These are phyloP conservation scores for Emergomyces pasteurianus DNA, from an alignment of 2,329 filamentous ascomycete species.

Conservation along the genomic window DNA sequence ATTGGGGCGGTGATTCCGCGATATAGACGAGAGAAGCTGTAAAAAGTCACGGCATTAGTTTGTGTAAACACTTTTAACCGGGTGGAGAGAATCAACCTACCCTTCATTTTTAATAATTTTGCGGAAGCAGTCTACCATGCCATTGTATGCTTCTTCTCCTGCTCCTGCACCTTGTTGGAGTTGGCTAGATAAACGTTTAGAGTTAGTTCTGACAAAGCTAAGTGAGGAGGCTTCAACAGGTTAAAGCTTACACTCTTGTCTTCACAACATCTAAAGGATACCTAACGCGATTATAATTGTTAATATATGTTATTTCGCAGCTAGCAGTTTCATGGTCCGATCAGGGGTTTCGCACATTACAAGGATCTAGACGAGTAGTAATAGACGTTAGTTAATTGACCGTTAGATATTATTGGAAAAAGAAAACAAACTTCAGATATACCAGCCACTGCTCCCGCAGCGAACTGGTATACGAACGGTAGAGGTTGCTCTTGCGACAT, in stretches of 20 bases:
- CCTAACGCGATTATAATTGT: slow-evolving; percentile 41
- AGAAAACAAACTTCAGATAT: slow-evolving; percentile 70
- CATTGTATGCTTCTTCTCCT: slow-evolving; percentile 79
- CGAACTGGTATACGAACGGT: slow-evolving; percentile 90
- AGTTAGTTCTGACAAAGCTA: not conserved
- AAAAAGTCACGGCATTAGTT: not conserved
- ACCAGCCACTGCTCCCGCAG: slow-evolving; percentile 89
- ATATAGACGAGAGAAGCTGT: slow-evolving; percentile 77
- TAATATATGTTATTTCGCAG: not conserved
- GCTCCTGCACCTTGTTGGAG: slow-evolving; percentile 63
- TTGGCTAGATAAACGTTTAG: slow-evolving; percentile 46
- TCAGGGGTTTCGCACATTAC: slow-evolving; percentile 53
- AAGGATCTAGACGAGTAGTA: slow-evolving; percentile 54
- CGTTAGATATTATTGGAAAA: not conserved
- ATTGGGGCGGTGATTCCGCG: slow-evolving; percentile 92
- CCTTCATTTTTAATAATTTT: slow-evolving; percentile 97
- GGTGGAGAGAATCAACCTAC: slow-evolving; percentile 38
- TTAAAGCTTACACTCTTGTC: slow-evolving; percentile 69
- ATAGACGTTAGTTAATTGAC: slow-evolving; percentile 11
- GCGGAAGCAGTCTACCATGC: slow-evolving; percentile 95
- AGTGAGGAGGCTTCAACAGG: slow-evolving; percentile 2
- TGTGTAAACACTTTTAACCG: not conserved
- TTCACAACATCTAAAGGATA: slow-evolving; percentile 98
- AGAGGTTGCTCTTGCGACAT: slow-evolving; percentile 60
- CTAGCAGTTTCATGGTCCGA: not conserved